Percentiles rank a stretch among this genome's conserved stretches.
These are phyloP conservation scores for Goffeauzyma gilvescens DNA, from an alignment of 768 basidiomycete species.

Conservation along the genomic window DNA sequence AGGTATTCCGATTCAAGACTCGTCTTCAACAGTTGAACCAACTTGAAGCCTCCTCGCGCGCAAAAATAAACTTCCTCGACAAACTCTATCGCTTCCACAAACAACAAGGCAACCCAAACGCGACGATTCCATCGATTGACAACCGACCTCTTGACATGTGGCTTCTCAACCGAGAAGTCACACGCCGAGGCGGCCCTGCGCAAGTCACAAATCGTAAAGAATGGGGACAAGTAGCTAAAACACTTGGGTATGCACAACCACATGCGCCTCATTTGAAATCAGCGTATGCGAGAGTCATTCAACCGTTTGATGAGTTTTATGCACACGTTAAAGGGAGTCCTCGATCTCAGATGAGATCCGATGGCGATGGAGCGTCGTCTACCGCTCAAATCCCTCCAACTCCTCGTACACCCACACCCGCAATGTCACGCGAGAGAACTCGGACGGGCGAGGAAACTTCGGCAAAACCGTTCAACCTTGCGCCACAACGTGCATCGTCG, in stretches of 20 bases:
- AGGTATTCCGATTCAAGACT: slow-evolving; percentile 90
- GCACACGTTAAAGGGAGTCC: slow-evolving; percentile 40
- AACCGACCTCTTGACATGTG: slow-evolving; percentile 83
- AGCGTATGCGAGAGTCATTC: slow-evolving; percentile 73
- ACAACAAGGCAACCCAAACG: slow-evolving; percentile 76
- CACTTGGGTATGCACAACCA: slow-evolving; percentile 62
- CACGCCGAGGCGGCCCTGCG: slow-evolving; percentile 51
- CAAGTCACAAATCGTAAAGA: slow-evolving; percentile 67
- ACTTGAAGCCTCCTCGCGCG: slow-evolving; percentile 88
- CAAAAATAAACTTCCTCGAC: slow-evolving; percentile 91
- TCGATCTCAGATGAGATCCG: not conserved
- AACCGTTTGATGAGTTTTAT: slow-evolving; percentile 87
- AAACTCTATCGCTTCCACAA: slow-evolving; percentile 91
- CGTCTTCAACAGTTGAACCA: slow-evolving; percentile 85
- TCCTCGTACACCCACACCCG: too few relatives aligned
- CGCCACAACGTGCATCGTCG: too few relatives aligned
- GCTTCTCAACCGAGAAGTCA: slow-evolving; percentile 79
- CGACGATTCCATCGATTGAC: slow-evolving; percentile 85
- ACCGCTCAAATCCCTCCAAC: too few relatives aligned
- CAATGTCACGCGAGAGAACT: too few relatives aligned
- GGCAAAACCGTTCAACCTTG: too few relatives aligned
- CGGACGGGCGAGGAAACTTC: too few relatives aligned
- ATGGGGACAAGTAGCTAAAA: slow-evolving; percentile 71
- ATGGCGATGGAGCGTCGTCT: too few relatives aligned
- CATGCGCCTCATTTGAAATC: slow-evolving; percentile 72